These are phyloP conservation scores for Diospyros kaki DNA, from an alignment of 148 eudicot species.

Conservation along the genomic window DNA sequence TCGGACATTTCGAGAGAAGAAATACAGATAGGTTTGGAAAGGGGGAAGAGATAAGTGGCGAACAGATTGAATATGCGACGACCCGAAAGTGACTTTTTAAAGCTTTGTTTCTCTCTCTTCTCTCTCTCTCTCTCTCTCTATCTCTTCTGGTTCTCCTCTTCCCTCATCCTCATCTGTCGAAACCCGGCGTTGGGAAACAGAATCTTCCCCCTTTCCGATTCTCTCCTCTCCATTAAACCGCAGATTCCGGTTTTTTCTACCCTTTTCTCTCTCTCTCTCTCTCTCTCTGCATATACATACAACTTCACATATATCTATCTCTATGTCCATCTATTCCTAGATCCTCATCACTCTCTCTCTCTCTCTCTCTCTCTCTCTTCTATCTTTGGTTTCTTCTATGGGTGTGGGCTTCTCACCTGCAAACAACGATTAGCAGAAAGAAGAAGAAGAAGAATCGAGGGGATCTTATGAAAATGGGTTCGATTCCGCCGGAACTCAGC, in stretches of 20 bases:
- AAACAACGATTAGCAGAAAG: not conserved
- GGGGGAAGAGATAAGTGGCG: constrained; percentile 22
- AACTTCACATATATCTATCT: not conserved
- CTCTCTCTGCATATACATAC: too few species aligned
- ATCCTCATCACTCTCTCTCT: constrained; percentile 12
- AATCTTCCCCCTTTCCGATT: constrained; percentile 39
- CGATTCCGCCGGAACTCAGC: constrained; percentile 43
- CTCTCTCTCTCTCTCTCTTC: not conserved
- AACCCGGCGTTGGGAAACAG: constrained; percentile 55
- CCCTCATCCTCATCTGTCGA: constrained; percentile 23
- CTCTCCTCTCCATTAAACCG: constrained; percentile 4
- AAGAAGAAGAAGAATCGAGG: constrained; percentile 2
- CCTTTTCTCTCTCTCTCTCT: constrained; percentile 6
- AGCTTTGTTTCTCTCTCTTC: not conserved
- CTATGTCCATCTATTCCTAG: not conserved
- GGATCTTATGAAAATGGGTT: constrained; percentile 30
- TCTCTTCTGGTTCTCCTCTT: too few species aligned
- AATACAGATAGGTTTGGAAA: not conserved
- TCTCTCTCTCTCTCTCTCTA: too few species aligned
- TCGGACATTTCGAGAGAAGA: too few species aligned
- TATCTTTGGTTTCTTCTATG: too few species aligned
- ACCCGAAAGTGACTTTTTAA: constrained; percentile 16
- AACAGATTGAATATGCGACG: constrained; percentile 28
- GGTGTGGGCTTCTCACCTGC: too few species aligned
- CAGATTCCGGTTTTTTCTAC: constrained; percentile 22